A percentile compares a stretch with the other conserved stretches of the same genome.
Conservation (phyloP, 176 grass and related monocot genomes). For the Musa itinerans region DNA sequence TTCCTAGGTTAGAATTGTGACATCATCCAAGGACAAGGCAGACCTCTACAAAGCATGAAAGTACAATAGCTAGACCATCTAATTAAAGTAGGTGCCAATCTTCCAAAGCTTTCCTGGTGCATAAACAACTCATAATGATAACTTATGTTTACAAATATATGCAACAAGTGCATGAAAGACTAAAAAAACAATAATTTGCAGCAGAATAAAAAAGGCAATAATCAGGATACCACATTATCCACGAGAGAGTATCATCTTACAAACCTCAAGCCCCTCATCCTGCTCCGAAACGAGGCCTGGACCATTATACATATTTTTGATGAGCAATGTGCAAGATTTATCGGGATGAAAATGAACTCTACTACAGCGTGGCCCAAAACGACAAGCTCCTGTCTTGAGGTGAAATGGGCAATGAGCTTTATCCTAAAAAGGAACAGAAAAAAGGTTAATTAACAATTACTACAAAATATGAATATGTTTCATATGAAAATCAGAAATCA, state of each 20-base stretch:
- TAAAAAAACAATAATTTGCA: conserved; percentile 1
- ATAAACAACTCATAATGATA: not conserved
- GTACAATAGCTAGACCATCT: not conserved
- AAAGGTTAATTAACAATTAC: not conserved
- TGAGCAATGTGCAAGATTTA: conserved; percentile 81
- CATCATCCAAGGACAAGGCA: not conserved
- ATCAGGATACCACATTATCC: conserved; percentile 56
- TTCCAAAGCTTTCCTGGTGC: not conserved
- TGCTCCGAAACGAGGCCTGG: conserved; percentile 87
- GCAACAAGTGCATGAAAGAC: conserved; percentile 5
- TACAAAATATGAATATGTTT: not conserved
- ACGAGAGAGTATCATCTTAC: conserved; percentile 54
- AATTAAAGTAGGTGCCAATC: not conserved
- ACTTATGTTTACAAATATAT: not conserved
- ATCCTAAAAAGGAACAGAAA: conserved; percentile 50
- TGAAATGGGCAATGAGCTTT: conserved; percentile 97
- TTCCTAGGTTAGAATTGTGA: not conserved
- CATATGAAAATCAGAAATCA: not conserved
- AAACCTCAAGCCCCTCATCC: conserved; percentile 99
- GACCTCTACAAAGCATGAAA: not conserved
- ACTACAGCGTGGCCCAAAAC: conserved; percentile 80
- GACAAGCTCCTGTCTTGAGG: conserved; percentile 80
- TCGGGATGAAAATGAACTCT: conserved; percentile 95
- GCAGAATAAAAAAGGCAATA: conserved; percentile 21
- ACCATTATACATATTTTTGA: conserved; percentile 95